phyloP scores from a whole-genome alignment of 352 stramenopile genomes.

The Pythium dissimile region DNA sequence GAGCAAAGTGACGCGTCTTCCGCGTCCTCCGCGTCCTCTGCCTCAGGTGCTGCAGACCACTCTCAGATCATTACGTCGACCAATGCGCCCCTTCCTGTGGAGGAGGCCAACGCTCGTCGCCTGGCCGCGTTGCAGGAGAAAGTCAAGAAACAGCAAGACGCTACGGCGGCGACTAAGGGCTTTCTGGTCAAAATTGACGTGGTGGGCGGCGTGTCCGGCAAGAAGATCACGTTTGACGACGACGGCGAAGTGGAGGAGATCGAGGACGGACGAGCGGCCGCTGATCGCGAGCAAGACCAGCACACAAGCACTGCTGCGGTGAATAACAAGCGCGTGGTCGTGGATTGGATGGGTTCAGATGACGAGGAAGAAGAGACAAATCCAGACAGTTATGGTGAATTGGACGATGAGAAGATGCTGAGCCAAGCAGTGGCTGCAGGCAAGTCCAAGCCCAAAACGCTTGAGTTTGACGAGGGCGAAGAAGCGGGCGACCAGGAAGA shows the following conservation, averaged over 20 bases:
- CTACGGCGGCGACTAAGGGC: constrained; percentile 20
- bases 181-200: constrained; percentile 28
- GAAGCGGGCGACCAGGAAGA: constrained; percentile 25
- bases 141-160: constrained; percentile 28
- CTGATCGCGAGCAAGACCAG: constrained; percentile 4
- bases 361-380: constrained; percentile 33
- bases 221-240: constrained; percentile 79
- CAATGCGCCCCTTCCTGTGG: constrained; percentile 10
- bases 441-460: constrained; percentile 25
- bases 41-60: background rate
- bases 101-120: constrained; percentile 37
- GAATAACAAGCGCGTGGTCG: constrained; percentile 18
- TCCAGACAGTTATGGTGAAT: constrained; percentile 14
- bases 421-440: background rate
- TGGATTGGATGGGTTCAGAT: constrained; percentile 57
- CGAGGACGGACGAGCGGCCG: constrained; percentile 12
- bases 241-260: constrained; percentile 55
- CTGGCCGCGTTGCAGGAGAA: constrained; percentile 56
- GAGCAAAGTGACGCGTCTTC: constrained; percentile 8
- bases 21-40: background rate
- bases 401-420: constrained; percentile 22
- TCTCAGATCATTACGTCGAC: background rate
- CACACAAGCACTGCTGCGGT: constrained; percentile 13
- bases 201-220: constrained; percentile 29
- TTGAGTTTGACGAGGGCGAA: constrained; percentile 41